Percentiles rank a stretch among this genome's conserved stretches.
phyloP scores from a whole-genome alignment of 139 green algal species.

The Auxenochlorella protothecoides region DNA sequence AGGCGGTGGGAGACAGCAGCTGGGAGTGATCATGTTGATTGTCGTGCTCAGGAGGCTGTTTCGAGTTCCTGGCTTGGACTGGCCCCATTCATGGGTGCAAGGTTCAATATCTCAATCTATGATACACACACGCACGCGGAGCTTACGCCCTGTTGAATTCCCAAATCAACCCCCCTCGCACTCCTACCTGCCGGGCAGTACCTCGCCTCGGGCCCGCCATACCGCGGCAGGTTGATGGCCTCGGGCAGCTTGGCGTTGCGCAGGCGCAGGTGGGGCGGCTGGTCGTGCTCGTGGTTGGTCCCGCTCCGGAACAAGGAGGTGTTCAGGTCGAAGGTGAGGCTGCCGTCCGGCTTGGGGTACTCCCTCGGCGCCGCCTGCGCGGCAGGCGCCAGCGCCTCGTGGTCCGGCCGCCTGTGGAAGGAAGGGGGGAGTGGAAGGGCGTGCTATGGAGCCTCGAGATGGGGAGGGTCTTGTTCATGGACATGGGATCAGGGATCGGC shows the following conservation, averaged over 20 bases:
- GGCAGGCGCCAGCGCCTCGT: constrained; percentile 48
- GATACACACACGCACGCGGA: not conserved
- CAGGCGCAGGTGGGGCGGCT: constrained; percentile 78
- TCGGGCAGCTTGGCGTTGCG: constrained; percentile 41
- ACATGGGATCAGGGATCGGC: too few relatives aligned
- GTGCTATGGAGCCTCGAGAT: too few relatives aligned
- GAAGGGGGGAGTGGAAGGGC: not conserved
- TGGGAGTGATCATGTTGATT: not conserved
- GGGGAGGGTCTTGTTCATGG: not conserved
- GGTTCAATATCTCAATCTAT: not conserved
- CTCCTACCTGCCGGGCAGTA: constrained; percentile 56
- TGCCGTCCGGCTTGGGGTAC: constrained; percentile 76
- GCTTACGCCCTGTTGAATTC: not conserved
- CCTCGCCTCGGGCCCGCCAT: constrained; percentile 62
- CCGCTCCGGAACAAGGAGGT: constrained; percentile 70
- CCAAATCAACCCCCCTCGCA: not conserved
- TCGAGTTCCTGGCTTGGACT: too few relatives aligned
- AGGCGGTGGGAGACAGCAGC: too few relatives aligned
- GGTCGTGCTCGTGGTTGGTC: constrained; percentile 93
- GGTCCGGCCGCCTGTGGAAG: constrained; percentile 34
- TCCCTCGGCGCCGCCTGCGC: constrained; percentile 22
- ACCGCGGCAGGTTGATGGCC: constrained; percentile 64
- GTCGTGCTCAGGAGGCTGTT: too few relatives aligned
- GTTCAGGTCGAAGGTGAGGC: constrained; percentile 79
- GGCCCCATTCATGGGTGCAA: too few relatives aligned